Conservation (phyloP, 148 eudicot genomes). For the Dysphania ambrosioides region DNA sequence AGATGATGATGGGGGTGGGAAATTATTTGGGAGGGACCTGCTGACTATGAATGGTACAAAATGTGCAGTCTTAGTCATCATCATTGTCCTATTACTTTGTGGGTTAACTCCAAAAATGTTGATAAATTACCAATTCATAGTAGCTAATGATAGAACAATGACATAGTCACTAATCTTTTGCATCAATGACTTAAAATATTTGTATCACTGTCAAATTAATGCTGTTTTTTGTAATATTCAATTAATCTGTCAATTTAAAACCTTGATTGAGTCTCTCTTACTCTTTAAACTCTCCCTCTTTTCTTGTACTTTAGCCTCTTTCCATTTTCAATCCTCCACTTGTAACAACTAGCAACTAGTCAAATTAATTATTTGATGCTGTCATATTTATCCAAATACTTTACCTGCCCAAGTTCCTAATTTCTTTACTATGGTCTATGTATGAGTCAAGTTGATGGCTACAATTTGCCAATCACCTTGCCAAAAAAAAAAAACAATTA, state of each 20-base stretch:
- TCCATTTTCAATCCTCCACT: background rate
- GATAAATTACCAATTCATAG: no score
- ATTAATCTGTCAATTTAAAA: background rate
- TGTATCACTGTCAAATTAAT: background rate
- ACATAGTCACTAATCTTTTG: background rate
- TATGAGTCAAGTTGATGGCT: slow-evolving; percentile 2
- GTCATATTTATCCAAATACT: background rate
- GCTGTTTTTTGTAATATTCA: background rate
- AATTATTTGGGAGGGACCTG: slow-evolving; percentile 15
- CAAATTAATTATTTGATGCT: slow-evolving; percentile 6
- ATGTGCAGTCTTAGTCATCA: slow-evolving; percentile 17
- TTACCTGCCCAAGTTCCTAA: background rate
- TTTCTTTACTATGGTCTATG: background rate
- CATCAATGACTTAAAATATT: background rate
- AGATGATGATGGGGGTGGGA: background rate
- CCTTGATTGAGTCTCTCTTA: background rate
- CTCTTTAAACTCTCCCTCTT: background rate
- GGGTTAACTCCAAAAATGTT: no score
- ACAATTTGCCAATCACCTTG: background rate
- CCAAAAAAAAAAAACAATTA: no score
- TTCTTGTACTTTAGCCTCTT: slow-evolving; percentile 11
- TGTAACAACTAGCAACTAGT: slow-evolving; percentile 1
- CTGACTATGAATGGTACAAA: slow-evolving; percentile 21
- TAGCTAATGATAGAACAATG: no score
- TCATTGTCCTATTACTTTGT: slow-evolving; percentile 14